Evolutionary conservation across 345 rosid species (phyloP).

Genomic region (Eutrema yunnanense): DNA sequence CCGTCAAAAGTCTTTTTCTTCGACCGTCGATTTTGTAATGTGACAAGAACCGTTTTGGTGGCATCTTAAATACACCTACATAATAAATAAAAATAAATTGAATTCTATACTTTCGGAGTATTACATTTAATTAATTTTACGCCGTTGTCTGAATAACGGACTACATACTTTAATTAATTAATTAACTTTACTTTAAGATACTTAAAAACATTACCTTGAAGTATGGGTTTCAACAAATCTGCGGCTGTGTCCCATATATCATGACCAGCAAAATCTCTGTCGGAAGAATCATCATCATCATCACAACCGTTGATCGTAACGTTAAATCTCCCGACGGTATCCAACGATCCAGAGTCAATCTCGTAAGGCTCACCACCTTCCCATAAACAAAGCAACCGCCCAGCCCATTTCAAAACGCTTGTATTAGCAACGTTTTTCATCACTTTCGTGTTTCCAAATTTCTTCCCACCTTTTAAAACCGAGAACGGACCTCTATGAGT

Average conservation of each 20-base stretch:
- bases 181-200: constrained; percentile 7
- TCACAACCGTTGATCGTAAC: constrained; percentile 37
- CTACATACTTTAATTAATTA: constrained; percentile 17
- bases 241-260: constrained; percentile 58
- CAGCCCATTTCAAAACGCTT: constrained; percentile 75
- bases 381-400: constrained; percentile 74
- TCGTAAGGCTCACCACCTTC: constrained; percentile 93
- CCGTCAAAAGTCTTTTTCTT: constrained; percentile 57
- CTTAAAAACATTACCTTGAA: constrained; percentile 42
- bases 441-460: constrained; percentile 74
- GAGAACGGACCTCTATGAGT: constrained; percentile 87
- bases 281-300: constrained; percentile 1
- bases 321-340: constrained; percentile 53
- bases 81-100: neutral
- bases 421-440: constrained; percentile 97
- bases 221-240: constrained; percentile 57
- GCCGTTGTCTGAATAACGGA: constrained; percentile 29
- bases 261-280: constrained; percentile 16
- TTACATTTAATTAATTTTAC: neutral
- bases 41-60: constrained; percentile 78
- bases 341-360: constrained; percentile 63
- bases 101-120: neutral
- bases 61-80: constrained; percentile 80
- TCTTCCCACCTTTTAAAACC: constrained; percentile 61
- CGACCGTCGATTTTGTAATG: constrained; percentile 67